Evolutionary conservation across 768 basidiomycete genomes (phyloP).

Genomic region (Pleurotus cornucopiae): DNA sequence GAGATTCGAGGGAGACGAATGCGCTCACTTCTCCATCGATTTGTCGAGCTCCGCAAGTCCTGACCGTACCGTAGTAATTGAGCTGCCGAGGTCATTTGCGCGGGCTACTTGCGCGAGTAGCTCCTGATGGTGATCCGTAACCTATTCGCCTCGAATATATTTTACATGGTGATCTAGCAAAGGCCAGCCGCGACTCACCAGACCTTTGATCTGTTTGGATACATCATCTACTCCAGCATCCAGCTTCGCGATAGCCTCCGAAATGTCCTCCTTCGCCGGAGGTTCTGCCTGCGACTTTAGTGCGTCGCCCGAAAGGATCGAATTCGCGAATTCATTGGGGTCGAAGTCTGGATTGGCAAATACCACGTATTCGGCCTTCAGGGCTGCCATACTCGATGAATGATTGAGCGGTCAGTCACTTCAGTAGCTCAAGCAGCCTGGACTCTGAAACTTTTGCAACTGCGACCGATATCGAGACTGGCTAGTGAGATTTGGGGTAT

Average conservation of each 20-base stretch:
- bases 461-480: too few species aligned
- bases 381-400: not conserved
- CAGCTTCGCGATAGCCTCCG: conserved; percentile 83
- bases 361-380: conserved; percentile 58
- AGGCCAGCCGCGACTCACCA: conserved; percentile 46
- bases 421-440: too few species aligned
- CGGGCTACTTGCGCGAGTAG: conserved; percentile 79
- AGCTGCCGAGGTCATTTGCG: conserved; percentile 65
- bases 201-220: conserved; percentile 79
- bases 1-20: conserved; percentile 10
- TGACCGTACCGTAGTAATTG: conserved; percentile 59
- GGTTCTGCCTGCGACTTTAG: conserved; percentile 40
- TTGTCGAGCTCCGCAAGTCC: conserved; percentile 72
- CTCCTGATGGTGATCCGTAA: conserved; percentile 78
- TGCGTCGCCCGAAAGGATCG: conserved; percentile 74
- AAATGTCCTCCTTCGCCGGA: conserved; percentile 78
- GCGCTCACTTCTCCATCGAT: conserved; percentile 70
- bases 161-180: conserved; percentile 10
- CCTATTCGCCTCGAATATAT: conserved; percentile 42
- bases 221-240: conserved; percentile 89
- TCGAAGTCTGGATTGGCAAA: conserved; percentile 79
- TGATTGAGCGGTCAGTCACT: too few species aligned
- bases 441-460: too few species aligned
- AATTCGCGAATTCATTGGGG: conserved; percentile 87
- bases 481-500: too few species aligned